Base-by-base conservation (phyloP, 352 stramenopile genomes). In the Phytophthora syringae region DNA sequence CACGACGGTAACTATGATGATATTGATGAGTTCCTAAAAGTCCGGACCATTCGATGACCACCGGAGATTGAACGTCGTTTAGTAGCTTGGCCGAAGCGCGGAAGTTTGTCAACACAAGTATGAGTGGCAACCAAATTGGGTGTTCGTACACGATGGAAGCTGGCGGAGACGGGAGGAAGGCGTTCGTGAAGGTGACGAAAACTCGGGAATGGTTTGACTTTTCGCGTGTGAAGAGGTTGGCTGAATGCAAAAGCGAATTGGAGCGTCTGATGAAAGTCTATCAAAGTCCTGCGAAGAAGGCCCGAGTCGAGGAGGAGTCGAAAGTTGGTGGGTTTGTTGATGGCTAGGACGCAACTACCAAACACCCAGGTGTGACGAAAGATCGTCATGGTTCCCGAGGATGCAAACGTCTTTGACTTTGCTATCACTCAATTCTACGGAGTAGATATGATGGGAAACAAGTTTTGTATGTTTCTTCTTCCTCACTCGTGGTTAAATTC, bases 171-270 rank as follows among this genome's bases (percentile, higher is more conserved):
- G 39, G 4, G 39, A 4, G 7, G 18, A 25, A 47, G 39, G 39
- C 18, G 18, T 27, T 25, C 18, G 39, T 47, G 9, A 47, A 47
- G 7, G 18, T 47, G n/a, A 47, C 39, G 39, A 47, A 47, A 47
- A 47, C 39, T 15, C 39, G 39, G n/a, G 39, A 21, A 18, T 47
- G 39, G 39, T 47, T 24, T 47, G 39, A 47, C 18, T 25, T 15
- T 47, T 47, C 39, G 39, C 39, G 39, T n/a, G 39, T 47, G 6
- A 25, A 47, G 39, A 47, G 18, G 39, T 47, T 47, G 39, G 10
- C 39, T 11, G 18, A 47, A 16, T 27, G 25, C 18, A n/a, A 25
- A 47, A 18, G 4, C 18, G 39, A 47, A 47, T 47, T 47, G n/a
- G 39, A 47, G 39, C 39, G 18, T 3, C 9, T 27, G 2, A 25